phyloP scores from a whole-genome alignment of 495 filamentous ascomycete genomes.

The Aspergillus avenaceus region DNA sequence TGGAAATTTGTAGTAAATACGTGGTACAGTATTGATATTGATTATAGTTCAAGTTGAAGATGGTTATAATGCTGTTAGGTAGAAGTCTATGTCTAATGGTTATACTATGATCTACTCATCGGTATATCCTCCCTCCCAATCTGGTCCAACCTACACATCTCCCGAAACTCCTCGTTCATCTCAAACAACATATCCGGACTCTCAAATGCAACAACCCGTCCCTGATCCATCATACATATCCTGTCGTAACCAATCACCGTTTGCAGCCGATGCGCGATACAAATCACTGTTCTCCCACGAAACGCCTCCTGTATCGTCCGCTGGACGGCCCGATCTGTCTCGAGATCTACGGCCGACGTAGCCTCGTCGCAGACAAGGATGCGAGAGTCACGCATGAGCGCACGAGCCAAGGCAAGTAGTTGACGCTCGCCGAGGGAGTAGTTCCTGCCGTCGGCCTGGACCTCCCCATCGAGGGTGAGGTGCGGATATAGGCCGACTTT shows the following conservation, averaged over 20 bases:
- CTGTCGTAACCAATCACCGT: constrained; percentile 94
- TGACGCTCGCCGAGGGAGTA: constrained; percentile 96
- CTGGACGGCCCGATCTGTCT: constrained; percentile 95
- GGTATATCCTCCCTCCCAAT: too few species aligned
- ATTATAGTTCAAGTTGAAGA: too few species aligned
- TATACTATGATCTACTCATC: too few species aligned
- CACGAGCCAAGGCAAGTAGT: constrained; percentile 89
- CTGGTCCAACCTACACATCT: too few species aligned
- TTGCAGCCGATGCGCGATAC: constrained; percentile 89
- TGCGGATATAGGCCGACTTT: constrained; percentile 30
- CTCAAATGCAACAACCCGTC: constrained; percentile 79
- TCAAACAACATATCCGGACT: too few species aligned
- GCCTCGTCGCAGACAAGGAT: constrained; percentile 98
- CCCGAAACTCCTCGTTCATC: too few species aligned
- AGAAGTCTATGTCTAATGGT: too few species aligned
- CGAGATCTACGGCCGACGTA: constrained; percentile 88
- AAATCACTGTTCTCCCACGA: constrained; percentile 82
- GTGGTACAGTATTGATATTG: too few species aligned
- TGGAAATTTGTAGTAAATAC: too few species aligned
- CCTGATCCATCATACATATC: constrained; percentile 93
- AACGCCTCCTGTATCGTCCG: constrained; percentile 83
- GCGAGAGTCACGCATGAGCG: constrained; percentile 76
- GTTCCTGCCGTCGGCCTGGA: constrained; percentile 94
- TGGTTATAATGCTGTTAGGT: too few species aligned
- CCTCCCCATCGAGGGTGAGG: constrained; percentile 75